Evolutionary conservation across 2,329 filamentous ascomycete species (phyloP), one percentile per base, ranked within the genome.

Genomic region (Penicillium glabrum): DNA sequence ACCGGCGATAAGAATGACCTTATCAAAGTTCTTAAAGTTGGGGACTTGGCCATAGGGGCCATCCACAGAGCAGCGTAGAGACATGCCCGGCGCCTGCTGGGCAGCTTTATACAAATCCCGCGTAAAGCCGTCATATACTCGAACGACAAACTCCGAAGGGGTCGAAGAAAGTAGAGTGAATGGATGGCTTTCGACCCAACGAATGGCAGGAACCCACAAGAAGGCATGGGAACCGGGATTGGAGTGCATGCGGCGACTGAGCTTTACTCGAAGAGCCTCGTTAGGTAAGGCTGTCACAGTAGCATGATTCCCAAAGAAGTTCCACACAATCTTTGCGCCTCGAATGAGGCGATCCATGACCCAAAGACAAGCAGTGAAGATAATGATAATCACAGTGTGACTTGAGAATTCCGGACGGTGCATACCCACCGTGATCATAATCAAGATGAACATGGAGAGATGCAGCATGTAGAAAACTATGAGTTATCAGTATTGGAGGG

Each of bases 161-260:
- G 54, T 55, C 3, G 50, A 54, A 0, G 60, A 61, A 2, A 64
- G 24, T 7, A 63, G 29, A 10, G 62, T 66, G n/a, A 66, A 64
- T 1, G 61, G 63, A 59, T 89, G 86, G 2, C 81, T 85, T 69
- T 88, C 83, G n/a, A 82, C 72, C 2, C 75, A 63, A 10, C 85
- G 80, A 47, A 88, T 79, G 5, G 73, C 73, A 0, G 86, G 86
- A 6, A 88, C 79, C 84, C 84, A 88, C 31, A 89, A 70, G 64
- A 86, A 88, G 62, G 83, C 84, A 66, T 89, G 86, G 58, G 83
- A 82, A 2, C 85, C 86, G 0, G 85, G 79, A 2, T 73, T 69
- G 1, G 80, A 80, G 2, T 73, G 70, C 1, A 76, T 58, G 1
- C 80, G 80, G 3, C 79, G 77, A 68, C 83, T 83, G 29, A 87